Evolutionary conservation across 345 rosid species (phyloP).

Genomic region (Bruguiera sexangula): DNA sequence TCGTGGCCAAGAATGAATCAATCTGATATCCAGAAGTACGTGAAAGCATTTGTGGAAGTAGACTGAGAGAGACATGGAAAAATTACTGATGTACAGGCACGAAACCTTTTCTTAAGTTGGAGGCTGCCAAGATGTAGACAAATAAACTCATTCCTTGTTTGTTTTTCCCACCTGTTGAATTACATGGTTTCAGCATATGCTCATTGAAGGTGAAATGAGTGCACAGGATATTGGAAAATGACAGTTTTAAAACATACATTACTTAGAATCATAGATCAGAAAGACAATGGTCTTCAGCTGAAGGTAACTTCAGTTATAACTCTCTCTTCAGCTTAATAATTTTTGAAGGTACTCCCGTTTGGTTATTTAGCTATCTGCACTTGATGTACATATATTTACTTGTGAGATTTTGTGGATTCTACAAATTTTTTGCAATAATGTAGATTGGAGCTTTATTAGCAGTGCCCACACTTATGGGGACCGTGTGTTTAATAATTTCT

Average conservation of each 20-base stretch:
- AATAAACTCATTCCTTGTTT: constrained; percentile 11
- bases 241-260: not conserved
- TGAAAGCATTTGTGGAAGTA: constrained; percentile 88
- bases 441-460: not conserved
- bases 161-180: not conserved
- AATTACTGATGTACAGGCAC: constrained; percentile 82
- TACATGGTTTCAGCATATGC: constrained; percentile 7
- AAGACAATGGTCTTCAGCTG: too few species aligned
- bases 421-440: too few species aligned
- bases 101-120: constrained; percentile 93
- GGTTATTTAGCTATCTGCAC: too few species aligned
- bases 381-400: too few species aligned
- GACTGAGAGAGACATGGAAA: constrained; percentile 92
- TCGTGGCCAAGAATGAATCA: constrained; percentile 89
- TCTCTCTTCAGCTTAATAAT: too few species aligned
- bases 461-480: not conserved
- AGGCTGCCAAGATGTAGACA: constrained; percentile 88
- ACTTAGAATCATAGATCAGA: not conserved
- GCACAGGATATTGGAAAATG: not conserved
- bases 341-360: too few species aligned
- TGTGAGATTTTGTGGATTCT: too few species aligned
- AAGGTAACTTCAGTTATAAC: not conserved
- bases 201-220: not conserved
- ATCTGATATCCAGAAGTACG: constrained; percentile 74
- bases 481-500: constrained; percentile 3